Evolutionary conservation across 257 asterid genomes (phyloP).

Genomic region (Solanum neorickii): DNA sequence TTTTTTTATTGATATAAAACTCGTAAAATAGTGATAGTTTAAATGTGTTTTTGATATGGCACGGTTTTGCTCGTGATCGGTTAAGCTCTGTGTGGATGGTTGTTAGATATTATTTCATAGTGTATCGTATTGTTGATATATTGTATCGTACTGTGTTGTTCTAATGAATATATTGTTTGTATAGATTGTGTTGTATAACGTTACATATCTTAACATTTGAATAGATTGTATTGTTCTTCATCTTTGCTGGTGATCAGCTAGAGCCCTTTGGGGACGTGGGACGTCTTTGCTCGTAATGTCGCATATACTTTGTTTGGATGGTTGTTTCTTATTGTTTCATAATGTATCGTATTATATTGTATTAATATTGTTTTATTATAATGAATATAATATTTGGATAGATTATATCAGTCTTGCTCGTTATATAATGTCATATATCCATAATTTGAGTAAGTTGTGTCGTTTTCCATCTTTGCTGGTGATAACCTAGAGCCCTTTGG

Average conservation of each 20-base stretch:
- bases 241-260: neutral
- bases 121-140: too few relatives aligned
- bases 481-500: neutral
- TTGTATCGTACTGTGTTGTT: neutral
- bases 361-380: too few relatives aligned
- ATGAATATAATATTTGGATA: neutral
- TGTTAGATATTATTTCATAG: too few relatives aligned
- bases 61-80: neutral
- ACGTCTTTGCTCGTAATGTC: neutral
- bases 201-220: too few relatives aligned
- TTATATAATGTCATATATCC: too few relatives aligned
- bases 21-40: neutral
- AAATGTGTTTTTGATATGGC: neutral
- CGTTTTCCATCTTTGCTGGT: neutral
- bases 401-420: accelerated
- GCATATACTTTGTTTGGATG: neutral
- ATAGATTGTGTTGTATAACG: too few relatives aligned
- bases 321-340: too few relatives aligned
- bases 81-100: neutral
- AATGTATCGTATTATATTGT: too few relatives aligned
- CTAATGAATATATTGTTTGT: neutral
- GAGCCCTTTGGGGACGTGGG: neutral
- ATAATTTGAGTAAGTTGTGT: too few relatives aligned
- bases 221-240: neutral
- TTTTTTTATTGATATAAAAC: neutral